phyloP scores from a whole-genome alignment of 306 rosid genomes.

The Cucurbita ficifolia region DNA sequence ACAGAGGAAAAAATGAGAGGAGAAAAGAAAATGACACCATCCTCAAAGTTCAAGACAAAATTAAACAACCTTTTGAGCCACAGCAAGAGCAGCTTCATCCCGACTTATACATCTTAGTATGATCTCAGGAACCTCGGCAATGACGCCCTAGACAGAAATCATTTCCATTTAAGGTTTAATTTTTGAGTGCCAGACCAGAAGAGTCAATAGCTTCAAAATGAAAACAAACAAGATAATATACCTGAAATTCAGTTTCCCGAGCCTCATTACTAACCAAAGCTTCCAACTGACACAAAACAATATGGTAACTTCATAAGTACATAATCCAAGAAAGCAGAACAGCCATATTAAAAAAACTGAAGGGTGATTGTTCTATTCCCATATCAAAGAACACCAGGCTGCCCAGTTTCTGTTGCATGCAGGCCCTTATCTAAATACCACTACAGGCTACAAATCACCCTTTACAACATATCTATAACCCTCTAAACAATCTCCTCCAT shows the following conservation, averaged over 20 bases:
- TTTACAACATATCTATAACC: not conserved
- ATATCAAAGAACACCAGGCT: not conserved
- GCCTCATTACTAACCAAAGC: slow-evolving; percentile 54
- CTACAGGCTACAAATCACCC: not conserved
- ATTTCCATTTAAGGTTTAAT: not conserved
- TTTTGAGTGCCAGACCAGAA: not conserved
- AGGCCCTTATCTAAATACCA: not conserved
- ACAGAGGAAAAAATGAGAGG: not conserved
- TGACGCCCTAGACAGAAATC: slow-evolving; percentile 40
- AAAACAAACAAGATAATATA: slow-evolving; percentile 10
- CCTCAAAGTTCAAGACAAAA: not conserved
- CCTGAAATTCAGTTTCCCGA: slow-evolving; percentile 78
- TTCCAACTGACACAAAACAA: slow-evolving; percentile 55
- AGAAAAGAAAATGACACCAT: not conserved
- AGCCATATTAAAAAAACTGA: not conserved
- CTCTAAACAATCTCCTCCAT: not conserved
- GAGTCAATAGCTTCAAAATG: not conserved
- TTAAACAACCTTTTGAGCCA: slow-evolving; percentile 78
- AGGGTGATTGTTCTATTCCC: not conserved
- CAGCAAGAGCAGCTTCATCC: slow-evolving; percentile 98
- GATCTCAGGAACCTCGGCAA: slow-evolving; percentile 89
- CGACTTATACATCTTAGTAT: slow-evolving; percentile 79
- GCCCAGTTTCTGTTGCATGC: not conserved
- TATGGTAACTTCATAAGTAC: slow-evolving; percentile 4
- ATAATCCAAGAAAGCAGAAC: not conserved